These are phyloP conservation scores for Fusarium nanum DNA, from an alignment of 2,329 filamentous ascomycete genomes.

Conservation along the genomic window DNA sequence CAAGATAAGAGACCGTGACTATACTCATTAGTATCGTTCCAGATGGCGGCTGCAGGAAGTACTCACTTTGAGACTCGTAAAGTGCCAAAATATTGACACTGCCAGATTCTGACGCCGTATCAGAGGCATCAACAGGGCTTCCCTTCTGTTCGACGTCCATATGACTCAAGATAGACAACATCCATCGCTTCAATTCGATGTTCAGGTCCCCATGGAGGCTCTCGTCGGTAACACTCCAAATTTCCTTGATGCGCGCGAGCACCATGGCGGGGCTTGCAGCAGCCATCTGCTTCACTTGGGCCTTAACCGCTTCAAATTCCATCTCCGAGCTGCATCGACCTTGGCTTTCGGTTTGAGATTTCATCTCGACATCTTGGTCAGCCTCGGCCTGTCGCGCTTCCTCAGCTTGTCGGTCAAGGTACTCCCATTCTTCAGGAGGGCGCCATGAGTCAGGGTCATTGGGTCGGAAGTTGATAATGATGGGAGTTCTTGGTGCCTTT, in stretches of 20 bases:
- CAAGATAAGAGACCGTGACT: constrained; percentile 64
- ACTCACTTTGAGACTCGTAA: constrained; percentile 63
- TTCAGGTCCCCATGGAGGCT: constrained; percentile 51
- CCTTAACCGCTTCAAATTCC: constrained; percentile 23
- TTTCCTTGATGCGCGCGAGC: constrained; percentile 63
- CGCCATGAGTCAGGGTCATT: constrained; percentile 59
- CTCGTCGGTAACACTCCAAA: constrained; percentile 33
- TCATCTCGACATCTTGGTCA: not conserved
- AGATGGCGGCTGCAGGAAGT: rapidly evolving
- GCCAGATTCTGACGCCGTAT: not conserved
- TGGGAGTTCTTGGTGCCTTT: constrained; percentile 12
- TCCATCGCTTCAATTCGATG: constrained; percentile 68
- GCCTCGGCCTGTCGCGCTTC: not conserved
- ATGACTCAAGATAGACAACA: constrained; percentile 67
- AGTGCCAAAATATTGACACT: constrained; percentile 58
- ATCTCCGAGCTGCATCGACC: not conserved
- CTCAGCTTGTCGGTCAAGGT: constrained; percentile 26
- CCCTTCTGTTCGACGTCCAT: constrained; percentile 52
- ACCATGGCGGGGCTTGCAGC: constrained; percentile 53
- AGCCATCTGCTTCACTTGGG: constrained; percentile 40
- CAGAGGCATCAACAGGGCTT: constrained; percentile 26
- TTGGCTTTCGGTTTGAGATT: not conserved
- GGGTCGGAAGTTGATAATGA: constrained; percentile 46
- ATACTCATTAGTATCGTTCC: not conserved
- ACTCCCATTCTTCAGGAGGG: constrained; percentile 58